Percentiles rank a stretch among this genome's conserved stretches.
phyloP scores from a whole-genome alignment of 2,329 filamentous ascomycete genomes.

The Chaetomiaceae sp. region DNA sequence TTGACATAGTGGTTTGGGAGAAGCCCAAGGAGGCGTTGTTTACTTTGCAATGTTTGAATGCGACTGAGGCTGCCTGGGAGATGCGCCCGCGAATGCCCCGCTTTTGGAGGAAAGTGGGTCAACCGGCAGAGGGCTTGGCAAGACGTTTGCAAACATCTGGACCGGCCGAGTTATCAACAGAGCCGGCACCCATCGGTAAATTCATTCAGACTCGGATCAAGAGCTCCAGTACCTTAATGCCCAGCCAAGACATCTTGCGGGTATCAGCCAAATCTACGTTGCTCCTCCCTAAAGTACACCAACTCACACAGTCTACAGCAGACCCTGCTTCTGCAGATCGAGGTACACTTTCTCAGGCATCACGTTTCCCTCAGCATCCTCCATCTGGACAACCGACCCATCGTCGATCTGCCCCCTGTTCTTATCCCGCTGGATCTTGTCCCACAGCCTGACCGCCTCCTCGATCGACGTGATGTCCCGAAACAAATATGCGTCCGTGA shows the following conservation, averaged over 20 bases:
- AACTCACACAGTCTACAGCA: slow-evolving; percentile 51
- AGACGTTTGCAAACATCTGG: no score
- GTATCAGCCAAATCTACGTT: slow-evolving; percentile 18
- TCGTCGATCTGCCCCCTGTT: slow-evolving; percentile 71
- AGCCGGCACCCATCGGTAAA: no score
- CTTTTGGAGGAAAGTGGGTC: no score
- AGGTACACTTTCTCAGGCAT: slow-evolving; percentile 99
- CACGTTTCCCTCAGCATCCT: slow-evolving; percentile 93
- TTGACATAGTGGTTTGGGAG: neutral
- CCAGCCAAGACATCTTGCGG: slow-evolving; percentile 2
- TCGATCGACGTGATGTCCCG: slow-evolving; percentile 90
- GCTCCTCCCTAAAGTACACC: slow-evolving; percentile 5
- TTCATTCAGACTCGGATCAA: no score
- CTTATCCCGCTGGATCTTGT: slow-evolving; percentile 84
- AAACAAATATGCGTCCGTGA: slow-evolving; percentile 87
- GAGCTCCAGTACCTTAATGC: neutral
- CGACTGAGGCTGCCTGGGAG: no score
- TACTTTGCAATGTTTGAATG: neutral
- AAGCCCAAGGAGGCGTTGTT: neutral
- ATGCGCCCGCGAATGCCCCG: no score
- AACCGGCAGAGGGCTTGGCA: no score
- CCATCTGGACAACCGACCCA: slow-evolving; percentile 93
- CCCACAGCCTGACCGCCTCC: slow-evolving; percentile 84
- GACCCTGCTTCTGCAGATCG: slow-evolving; percentile 87
- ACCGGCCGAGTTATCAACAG: no score